Evolutionary conservation across 1,139 yeast genomes (phyloP), one percentile per base, ranked within the genome.

Genomic region (Blastobotrys apis): DNA sequence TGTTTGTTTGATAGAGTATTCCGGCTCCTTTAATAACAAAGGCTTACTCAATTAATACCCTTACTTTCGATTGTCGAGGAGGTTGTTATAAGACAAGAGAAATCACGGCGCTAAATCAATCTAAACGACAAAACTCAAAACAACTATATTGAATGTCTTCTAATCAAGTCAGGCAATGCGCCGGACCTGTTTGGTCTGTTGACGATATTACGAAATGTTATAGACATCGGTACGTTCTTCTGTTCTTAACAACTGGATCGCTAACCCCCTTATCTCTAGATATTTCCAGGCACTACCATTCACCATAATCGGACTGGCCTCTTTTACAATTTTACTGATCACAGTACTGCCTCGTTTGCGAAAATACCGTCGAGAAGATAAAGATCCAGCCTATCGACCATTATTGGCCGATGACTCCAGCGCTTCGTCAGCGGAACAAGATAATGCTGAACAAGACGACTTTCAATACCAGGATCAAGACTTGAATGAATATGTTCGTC

Each of bases 181-280:
- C 51, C 10, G 60, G 56, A 33, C 55, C 60, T 6, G 33, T 51
- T 26, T 60, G 64, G 64, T 48, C 47, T 22, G 52, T 50, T 8
- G 64, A 60, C 35, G 63, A 59, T 44, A 42, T 62, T 16, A 55
- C 53, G 21, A 48, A 53, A 6, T 62, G 65, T 40, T 51, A 48
- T 39, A 44, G 56, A 23, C 64, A 62, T 34, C 47, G 47, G 64
- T 59, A 54, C 39, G 63, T 47, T 12, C 22, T 3, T 16, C 26
- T 20, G 26, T n/a, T 25, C 16, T 8, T 37, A 39, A 19, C 27
- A 8, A 23, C 26, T 10, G 27, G 13, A 20, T 29, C 13, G 5
- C 33, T 9, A 13, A 29, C 33, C 13, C 6, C 15, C 6, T 8
- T 29, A 29, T 10, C 6, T 19, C 15, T 17, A 60, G 65, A 48